Evolutionary conservation across 805 yeast genomes (phyloP).

Genomic region (Wickerhamiella hasegawae): DNA sequence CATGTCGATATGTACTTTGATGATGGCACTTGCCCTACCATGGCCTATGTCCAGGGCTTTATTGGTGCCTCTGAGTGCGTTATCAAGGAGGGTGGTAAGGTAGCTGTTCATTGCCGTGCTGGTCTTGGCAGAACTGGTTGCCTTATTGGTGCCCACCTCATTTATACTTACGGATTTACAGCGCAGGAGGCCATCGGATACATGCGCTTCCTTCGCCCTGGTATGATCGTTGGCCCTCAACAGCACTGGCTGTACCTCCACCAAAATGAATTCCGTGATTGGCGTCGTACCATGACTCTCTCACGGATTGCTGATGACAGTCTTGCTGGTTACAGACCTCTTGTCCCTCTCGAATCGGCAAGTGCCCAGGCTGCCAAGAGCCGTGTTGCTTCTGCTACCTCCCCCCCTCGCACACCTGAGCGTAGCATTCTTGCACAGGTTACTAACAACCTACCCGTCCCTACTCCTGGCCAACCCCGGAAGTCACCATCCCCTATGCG

Average conservation of each 20-base stretch:
- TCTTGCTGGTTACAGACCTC: slow-evolving; percentile 22
- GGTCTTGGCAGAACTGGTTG: slow-evolving; percentile 98
- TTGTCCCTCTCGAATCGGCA: slow-evolving; percentile 18
- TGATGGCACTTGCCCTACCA: slow-evolving; percentile 94
- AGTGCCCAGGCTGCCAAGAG: slow-evolving; percentile 2
- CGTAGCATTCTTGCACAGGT: slow-evolving; percentile 56
- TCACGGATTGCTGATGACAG: slow-evolving; percentile 43
- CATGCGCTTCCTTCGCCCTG: slow-evolving; percentile 92
- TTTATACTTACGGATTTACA: slow-evolving; percentile 91
- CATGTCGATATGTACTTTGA: slow-evolving; percentile 95
- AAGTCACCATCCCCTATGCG: slow-evolving; percentile 25
- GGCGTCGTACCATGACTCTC: slow-evolving; percentile 83
- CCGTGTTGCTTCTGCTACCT: slow-evolving; percentile 1
- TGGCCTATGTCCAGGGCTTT: slow-evolving; percentile 83
- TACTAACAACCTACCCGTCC: slow-evolving; percentile 63
- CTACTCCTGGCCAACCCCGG: slow-evolving; percentile 96
- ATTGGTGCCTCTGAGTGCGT: slow-evolving; percentile 91
- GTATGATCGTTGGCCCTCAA: slow-evolving; percentile 99
- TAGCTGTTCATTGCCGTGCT: slow-evolving; percentile 98
- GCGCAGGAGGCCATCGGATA: slow-evolving; percentile 94
- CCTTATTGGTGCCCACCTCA: slow-evolving; percentile 89
- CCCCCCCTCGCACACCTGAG: slow-evolving; percentile 55
- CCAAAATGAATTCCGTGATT: slow-evolving; percentile 89
- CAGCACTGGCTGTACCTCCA: slow-evolving; percentile 97
- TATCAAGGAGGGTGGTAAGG: slow-evolving; percentile 71